phyloP scores from a whole-genome alignment of 2,329 filamentous ascomycete species.

The Aspergillus arachidicola region DNA sequence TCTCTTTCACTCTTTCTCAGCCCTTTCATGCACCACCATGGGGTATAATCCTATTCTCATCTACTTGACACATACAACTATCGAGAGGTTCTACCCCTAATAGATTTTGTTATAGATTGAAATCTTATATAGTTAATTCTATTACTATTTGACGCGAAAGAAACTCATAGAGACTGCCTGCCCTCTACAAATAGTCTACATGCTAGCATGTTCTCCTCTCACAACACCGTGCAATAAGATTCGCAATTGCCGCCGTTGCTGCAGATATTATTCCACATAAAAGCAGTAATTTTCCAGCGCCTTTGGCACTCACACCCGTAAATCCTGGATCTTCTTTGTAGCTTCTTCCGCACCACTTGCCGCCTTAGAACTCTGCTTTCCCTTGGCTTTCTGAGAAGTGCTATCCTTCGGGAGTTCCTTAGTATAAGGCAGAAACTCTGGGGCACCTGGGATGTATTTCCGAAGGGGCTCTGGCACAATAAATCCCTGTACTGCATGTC shows the following conservation, averaged over 20 bases:
- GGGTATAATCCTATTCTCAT: not conserved
- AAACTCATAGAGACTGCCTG: not conserved
- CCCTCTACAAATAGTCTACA: not conserved
- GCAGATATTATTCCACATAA: not conserved
- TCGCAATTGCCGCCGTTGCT: not conserved
- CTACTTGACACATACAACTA: not conserved
- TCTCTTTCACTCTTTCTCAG: not conserved
- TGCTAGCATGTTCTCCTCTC: not conserved
- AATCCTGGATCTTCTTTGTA: slow-evolving; percentile 43
- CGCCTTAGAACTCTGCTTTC: slow-evolving; percentile 35
- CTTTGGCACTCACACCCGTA: slow-evolving; percentile 39
- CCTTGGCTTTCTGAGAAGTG: slow-evolving; percentile 61
- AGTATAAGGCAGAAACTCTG: slow-evolving; percentile 84
- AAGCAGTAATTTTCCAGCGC: not conserved
- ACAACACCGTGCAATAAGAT: not conserved
- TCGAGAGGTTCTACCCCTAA: not conserved
- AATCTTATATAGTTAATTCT: not conserved
- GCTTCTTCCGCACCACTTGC: slow-evolving; percentile 35
- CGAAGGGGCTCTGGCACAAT: slow-evolving; percentile 79
- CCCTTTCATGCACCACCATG: not conserved
- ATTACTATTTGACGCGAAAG: not conserved
- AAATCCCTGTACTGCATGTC: slow-evolving; percentile 60
- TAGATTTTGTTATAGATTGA: not conserved
- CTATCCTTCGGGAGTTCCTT: slow-evolving; percentile 82
- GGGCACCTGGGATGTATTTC: slow-evolving; percentile 86